Evolutionary conservation across 2,329 filamentous ascomycete genomes (phyloP).

Genomic region (Colletotrichum tanaceti): DNA sequence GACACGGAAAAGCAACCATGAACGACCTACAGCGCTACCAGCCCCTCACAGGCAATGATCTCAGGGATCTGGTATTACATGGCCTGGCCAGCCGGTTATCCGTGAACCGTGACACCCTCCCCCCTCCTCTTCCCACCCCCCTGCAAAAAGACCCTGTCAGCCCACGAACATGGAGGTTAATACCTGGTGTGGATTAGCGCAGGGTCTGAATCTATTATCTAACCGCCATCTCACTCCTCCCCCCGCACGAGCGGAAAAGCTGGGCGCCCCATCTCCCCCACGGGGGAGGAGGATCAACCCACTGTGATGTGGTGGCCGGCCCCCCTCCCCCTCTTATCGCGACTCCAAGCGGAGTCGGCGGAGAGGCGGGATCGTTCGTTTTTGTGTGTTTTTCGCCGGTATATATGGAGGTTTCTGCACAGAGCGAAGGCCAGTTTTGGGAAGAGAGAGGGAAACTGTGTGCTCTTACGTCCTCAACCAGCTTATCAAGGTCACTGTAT

Average conservation of each 20-base stretch:
- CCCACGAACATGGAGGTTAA: background rate
- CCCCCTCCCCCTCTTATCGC: constrained; percentile 21
- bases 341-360: constrained; percentile 25
- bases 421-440: background rate
- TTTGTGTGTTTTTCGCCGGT: background rate
- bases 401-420: constrained; percentile 26
- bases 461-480: background rate
- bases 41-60: background rate
- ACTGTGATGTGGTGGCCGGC: constrained; percentile 16
- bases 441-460: background rate
- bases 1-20: constrained; percentile 2
- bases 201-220: constrained; percentile 30
- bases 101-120: constrained; percentile 21
- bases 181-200: constrained; percentile 25
- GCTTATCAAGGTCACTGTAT: too few species aligned
- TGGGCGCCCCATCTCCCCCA: constrained; percentile 37
- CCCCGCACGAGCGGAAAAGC: constrained; percentile 38
- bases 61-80: background rate
- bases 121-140: too few species aligned
- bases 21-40: background rate
- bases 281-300: constrained; percentile 21
- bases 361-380: background rate
- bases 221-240: background rate
- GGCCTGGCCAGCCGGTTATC: constrained; percentile 19
- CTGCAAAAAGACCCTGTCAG: background rate